phyloP scores from a whole-genome alignment of 768 basidiomycete species.

The Daedaleopsis sinensis region DNA sequence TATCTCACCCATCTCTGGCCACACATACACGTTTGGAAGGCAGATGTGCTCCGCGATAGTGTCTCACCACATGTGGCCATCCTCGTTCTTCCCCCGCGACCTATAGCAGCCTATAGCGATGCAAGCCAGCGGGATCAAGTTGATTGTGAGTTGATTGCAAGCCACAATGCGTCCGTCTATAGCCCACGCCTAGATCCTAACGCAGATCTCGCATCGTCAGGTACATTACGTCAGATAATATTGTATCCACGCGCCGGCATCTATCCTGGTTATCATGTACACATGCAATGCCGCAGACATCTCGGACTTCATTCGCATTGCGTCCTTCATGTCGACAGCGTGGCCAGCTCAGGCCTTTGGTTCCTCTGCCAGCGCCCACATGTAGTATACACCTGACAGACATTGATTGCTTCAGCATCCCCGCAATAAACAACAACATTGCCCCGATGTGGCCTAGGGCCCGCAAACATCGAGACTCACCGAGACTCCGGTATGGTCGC shows the following conservation, averaged over 20 bases:
- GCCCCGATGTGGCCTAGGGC: background rate
- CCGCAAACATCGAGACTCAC: constrained; percentile 39
- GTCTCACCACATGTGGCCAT: background rate
- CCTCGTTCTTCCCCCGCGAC: background rate
- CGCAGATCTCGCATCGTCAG: constrained; percentile 17
- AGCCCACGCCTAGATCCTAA: constrained; percentile 4
- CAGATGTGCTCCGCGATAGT: background rate
- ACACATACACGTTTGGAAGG: background rate
- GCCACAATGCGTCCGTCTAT: constrained; percentile 1
- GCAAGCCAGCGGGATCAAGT: background rate
- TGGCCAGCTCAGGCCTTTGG: constrained; percentile 11
- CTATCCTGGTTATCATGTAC: background rate
- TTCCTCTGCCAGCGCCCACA: constrained; percentile 72
- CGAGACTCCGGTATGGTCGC: constrained; percentile 83
- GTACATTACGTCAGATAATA: constrained; percentile 19
- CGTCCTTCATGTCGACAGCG: no score
- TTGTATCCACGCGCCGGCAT: constrained; percentile 7
- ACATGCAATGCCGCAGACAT: background rate
- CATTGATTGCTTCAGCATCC: constrained; percentile 4
- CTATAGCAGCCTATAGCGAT: no score
- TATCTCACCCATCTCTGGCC: background rate
- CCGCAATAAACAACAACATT: background rate
- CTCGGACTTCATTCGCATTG: background rate
- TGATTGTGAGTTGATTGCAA: background rate
- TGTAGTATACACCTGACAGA: constrained; percentile 73